These are phyloP conservation scores for Suhomyces canberraensis DNA, from an alignment of 805 yeast species.

Conservation along the genomic window DNA sequence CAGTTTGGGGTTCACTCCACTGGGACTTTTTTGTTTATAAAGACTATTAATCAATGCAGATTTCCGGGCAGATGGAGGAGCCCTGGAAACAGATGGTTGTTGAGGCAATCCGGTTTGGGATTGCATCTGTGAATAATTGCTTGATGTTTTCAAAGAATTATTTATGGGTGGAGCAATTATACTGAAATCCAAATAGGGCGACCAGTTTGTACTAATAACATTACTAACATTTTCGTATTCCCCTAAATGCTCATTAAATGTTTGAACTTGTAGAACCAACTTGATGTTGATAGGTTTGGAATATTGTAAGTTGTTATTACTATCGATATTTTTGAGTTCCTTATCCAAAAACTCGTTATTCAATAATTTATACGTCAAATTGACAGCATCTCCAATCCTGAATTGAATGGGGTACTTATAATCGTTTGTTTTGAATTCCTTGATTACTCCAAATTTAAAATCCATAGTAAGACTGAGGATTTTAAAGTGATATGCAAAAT, in stretches of 20 bases:
- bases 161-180: conserved; percentile 38
- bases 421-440: conserved; percentile 17
- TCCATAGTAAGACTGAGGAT: conserved; percentile 21
- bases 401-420: conserved; percentile 26
- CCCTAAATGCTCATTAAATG: conserved; percentile 5
- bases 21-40: conserved; percentile 15
- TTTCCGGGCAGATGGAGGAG: conserved; percentile 13
- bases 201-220: conserved; percentile 35
- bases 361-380: conserved; percentile 31
- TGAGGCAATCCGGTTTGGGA: conserved; percentile 15
- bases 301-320: conserved; percentile 12
- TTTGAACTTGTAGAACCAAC: conserved; percentile 25
- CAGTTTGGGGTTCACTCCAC: background rate
- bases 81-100: background rate
- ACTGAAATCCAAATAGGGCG: conserved; percentile 37
- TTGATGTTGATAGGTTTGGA: conserved; percentile 27
- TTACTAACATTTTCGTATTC: conserved; percentile 19
- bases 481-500: conserved; percentile 13
- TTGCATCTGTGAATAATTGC: conserved; percentile 18
- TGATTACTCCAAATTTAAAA: conserved; percentile 27
- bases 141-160: conserved; percentile 30
- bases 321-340: conserved; percentile 17
- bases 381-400: conserved; percentile 29
- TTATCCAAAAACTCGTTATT: conserved; percentile 27
- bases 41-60: conserved; percentile 21